These are phyloP conservation scores for Dendrobium nobile DNA, from an alignment of 106 monocot species.

Conservation along the genomic window DNA sequence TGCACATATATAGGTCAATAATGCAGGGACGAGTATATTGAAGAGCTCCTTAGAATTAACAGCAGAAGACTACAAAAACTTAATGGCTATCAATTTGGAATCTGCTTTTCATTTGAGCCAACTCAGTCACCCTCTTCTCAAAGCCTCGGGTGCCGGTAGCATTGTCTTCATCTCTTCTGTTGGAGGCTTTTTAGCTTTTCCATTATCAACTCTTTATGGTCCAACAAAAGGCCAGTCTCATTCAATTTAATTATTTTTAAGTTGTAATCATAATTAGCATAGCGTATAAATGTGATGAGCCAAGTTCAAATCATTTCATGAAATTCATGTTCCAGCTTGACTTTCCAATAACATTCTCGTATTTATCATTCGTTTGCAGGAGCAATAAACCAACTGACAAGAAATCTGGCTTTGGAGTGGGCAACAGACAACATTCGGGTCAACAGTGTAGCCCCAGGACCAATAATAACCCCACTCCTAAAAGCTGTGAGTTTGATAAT, in stretches of 20 bases:
- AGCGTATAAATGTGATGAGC: too few species aligned
- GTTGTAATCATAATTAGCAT: not conserved
- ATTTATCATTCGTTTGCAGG: not conserved
- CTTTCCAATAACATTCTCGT: too few species aligned
- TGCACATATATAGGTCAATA: slow-evolving; percentile 23
- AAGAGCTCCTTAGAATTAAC: slow-evolving; percentile 21
- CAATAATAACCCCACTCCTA: slow-evolving; percentile 1
- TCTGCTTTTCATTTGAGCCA: slow-evolving; percentile 60
- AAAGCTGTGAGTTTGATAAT: not conserved
- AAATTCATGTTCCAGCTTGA: too few species aligned
- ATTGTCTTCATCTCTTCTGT: slow-evolving; percentile 24
- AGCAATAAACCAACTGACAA: slow-evolving; percentile 9
- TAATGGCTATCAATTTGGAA: slow-evolving; percentile 41
- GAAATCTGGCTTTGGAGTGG: slow-evolving; percentile 15
- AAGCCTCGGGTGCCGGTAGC: slow-evolving; percentile 21
- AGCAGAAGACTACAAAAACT: slow-evolving; percentile 11
- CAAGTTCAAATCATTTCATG: too few species aligned
- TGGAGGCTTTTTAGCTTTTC: not conserved
- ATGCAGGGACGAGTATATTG: slow-evolving; percentile 13
- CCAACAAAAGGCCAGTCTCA: slow-evolving; percentile 10
- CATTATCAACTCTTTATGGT: slow-evolving; percentile 2
- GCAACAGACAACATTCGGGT: slow-evolving; percentile 8
- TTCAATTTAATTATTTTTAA: not conserved
- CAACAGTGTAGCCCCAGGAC: slow-evolving; percentile 11
- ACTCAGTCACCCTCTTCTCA: slow-evolving; percentile 41